Evolutionary conservation across 768 basidiomycete genomes (phyloP).

Genomic region (Chiua virens): DNA sequence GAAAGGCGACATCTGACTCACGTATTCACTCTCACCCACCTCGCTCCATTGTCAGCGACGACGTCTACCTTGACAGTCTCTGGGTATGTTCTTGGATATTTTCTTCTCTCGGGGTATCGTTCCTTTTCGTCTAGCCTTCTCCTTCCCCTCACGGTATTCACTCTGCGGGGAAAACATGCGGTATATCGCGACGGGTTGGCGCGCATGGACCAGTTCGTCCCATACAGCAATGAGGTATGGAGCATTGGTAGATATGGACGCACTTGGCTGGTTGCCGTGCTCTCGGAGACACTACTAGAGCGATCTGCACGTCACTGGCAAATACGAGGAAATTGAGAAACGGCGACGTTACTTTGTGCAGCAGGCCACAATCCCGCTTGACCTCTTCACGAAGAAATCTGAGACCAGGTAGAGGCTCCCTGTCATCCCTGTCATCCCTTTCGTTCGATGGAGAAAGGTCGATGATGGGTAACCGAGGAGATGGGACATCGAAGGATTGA

Average conservation of each 20-base stretch:
- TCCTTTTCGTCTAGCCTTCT: neutral
- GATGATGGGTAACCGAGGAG: constrained; percentile 33
- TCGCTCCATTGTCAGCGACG: constrained; percentile 68
- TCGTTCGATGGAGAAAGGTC: constrained; percentile 9
- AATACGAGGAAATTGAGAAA: neutral
- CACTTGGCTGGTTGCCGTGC: constrained; percentile 17
- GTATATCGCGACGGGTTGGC: constrained; percentile 59
- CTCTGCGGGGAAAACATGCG: constrained; percentile 30
- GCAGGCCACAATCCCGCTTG: constrained; percentile 41
- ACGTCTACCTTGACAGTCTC: constrained; percentile 73
- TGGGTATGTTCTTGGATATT: neutral
- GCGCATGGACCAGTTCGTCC: constrained; percentile 69
- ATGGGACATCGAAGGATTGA: constrained; percentile 21
- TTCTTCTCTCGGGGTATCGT: neutral
- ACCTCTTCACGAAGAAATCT: constrained; percentile 42
- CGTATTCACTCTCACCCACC: constrained; percentile 90
- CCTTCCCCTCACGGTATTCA: neutral
- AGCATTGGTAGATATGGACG: constrained; percentile 66
- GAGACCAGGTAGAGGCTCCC: constrained; percentile 38
- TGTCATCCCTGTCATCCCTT: neutral
- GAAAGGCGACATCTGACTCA: constrained; percentile 38
- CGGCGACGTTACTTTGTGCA: constrained; percentile 37
- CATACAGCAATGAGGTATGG: constrained; percentile 81
- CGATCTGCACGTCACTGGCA: constrained; percentile 3
- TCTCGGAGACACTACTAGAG: constrained; percentile 62